phyloP scores from a whole-genome alignment of 139 green algal genomes.

The Coelastrella sp. region DNA sequence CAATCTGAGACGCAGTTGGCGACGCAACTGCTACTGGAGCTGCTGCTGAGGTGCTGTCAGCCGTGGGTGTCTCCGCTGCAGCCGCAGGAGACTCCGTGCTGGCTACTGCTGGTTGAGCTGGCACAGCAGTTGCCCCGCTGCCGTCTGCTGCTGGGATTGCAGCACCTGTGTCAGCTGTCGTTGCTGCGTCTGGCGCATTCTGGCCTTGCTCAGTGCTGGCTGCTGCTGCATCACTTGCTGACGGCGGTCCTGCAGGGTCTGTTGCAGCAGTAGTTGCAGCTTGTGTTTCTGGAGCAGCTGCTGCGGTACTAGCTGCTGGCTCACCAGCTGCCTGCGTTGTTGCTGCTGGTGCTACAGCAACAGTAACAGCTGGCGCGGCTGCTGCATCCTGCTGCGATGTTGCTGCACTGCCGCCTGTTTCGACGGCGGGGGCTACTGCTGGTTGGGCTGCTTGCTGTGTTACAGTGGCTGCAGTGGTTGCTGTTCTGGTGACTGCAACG shows the following conservation, averaged over 20 bases:
- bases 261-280: no score
- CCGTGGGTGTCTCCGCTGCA: no score
- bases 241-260: no score
- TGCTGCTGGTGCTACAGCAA: neutral
- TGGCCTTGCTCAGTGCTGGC: no score
- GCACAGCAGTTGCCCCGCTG: no score
- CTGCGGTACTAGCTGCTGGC: neutral
- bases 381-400: neutral
- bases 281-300: neutral
- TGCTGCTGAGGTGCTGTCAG: neutral
- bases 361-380: neutral
- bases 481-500: no score
- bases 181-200: neutral
- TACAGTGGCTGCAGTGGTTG: no score
- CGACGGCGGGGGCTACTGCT: no score
- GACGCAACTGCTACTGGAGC: neutral
- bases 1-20: neutral
- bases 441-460: no score
- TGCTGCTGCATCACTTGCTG: no score
- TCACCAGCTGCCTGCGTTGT: neutral
- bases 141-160: neutral
- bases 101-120: neutral
- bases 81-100: no score
- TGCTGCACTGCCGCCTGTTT: neutral
- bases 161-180: neutral